These are phyloP conservation scores for Mangifera indica DNA, from an alignment of 345 rosid species.

Conservation along the genomic window DNA sequence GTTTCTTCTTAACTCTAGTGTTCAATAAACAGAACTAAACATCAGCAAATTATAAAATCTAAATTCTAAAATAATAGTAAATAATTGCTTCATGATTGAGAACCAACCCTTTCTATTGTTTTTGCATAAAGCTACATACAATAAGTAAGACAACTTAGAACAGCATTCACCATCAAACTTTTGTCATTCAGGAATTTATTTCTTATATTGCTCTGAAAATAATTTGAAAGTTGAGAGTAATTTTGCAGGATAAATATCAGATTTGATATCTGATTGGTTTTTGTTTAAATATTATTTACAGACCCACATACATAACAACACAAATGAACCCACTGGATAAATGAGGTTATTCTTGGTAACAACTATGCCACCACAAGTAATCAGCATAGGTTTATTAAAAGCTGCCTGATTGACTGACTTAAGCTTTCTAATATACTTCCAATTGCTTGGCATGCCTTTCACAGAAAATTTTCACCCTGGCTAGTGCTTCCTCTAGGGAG, in stretches of 20 bases:
- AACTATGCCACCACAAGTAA: neutral
- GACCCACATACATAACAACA: neutral
- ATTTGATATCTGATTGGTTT: neutral
- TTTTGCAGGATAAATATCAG: neutral
- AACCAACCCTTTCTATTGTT: neutral
- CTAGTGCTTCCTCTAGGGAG: constrained; percentile 65
- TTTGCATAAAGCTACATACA: neutral
- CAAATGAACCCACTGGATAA: neutral
- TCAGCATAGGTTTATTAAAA: neutral
- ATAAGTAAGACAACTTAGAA: neutral
- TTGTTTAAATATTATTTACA: neutral
- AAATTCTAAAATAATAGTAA: neutral
- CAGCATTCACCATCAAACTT: neutral
- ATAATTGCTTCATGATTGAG: neutral
- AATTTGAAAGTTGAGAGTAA: neutral
- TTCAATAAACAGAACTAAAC: neutral
- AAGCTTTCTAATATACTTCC: constrained; percentile 14
- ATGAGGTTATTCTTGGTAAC: neutral
- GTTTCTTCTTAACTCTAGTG: neutral
- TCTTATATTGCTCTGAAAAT: neutral
- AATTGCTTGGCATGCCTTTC: constrained; percentile 50
- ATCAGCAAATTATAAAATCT: neutral
- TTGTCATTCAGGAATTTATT: too few relatives aligned
- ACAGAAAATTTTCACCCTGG: constrained; percentile 67
- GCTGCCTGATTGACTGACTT: neutral